Base-by-base conservation (phyloP, 1,284 basidiomycete species). In the Ceratobasidium sp. region DNA sequence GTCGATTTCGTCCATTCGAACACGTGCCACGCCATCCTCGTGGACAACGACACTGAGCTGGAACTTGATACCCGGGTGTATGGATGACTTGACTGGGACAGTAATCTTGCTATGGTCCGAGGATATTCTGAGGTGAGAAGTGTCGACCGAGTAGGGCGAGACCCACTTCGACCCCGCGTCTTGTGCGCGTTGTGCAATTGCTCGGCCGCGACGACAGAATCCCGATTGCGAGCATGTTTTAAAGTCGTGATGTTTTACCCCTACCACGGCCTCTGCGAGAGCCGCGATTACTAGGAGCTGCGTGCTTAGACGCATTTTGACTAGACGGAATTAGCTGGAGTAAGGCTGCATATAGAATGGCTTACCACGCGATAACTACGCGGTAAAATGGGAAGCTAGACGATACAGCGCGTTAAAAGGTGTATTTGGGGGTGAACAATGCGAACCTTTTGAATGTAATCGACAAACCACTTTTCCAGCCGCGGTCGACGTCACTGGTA, bases 191-290 rank as follows among this genome's bases (percentile, higher is more conserved):
- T 84, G 81, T 68, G 92, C 86, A 57, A 97, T 85, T 0, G 89
- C 89, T 53, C 94, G 87, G 60, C 93, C 92, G 72, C 94, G 84
- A 54, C 92, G 87, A 81, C 95, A 97, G 81, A 98, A 97, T 15
- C 91, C 92, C 0, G 92, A 86, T 78, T 97, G 92, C 20, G 85
- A 84, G 77, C 95, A 97, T 71, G 87, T 93, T 80, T 96, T 97
- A 83, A 95, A 97, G 79, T 97, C 93, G 70, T 89, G 84, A 43
- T 83, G 77, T 75, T 84, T 84, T 69, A 83, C 81, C 4, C 77
- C 79, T 1, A 71, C 29, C 0, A 74, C 75, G 6, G 67, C 32
- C 47, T 68, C 55, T 20, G 69, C 67, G 25, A 71, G 62, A 4
- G 71, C 35, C 25, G 69, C 68, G 50, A 73, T 47, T n/a, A 70